A percentile compares a stretch with the other conserved stretches of the same genome.
phyloP scores from a whole-genome alignment of 2,329 filamentous ascomycete species.

The Trichoderma sp. region DNA sequence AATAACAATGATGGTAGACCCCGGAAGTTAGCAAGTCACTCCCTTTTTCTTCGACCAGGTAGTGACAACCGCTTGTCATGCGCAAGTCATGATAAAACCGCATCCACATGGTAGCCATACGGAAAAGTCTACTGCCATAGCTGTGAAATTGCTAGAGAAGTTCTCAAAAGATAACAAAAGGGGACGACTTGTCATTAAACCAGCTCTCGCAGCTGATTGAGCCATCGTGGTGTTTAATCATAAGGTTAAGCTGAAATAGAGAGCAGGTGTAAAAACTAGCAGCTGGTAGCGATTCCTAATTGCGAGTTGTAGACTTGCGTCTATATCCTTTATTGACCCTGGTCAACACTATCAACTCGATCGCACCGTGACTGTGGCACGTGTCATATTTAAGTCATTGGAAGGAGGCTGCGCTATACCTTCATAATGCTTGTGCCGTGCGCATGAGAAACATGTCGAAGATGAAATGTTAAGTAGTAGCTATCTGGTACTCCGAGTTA shows the following conservation, averaged over 20 bases:
- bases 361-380: not conserved
- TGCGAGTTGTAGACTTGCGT: not conserved
- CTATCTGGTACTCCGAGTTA: not conserved
- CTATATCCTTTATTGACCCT: not conserved
- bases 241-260: not conserved
- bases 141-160: not conserved
- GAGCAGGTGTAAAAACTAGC: not conserved
- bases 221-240: not conserved
- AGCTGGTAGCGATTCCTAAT: not conserved
- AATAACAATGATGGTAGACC: not conserved
- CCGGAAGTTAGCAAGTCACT: not conserved
- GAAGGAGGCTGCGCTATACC: not conserved
- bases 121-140: not conserved
- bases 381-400: not conserved
- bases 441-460: not conserved
- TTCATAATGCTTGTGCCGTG: not conserved
- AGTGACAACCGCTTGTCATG: not conserved
- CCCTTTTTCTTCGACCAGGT: not conserved
- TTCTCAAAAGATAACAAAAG: not conserved
- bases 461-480: not conserved
- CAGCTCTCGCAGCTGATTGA: not conserved
- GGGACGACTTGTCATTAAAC: not conserved
- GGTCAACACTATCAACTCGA: not conserved
- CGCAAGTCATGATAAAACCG: not conserved
- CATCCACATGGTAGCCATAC: not conserved